Conservation (phyloP, 2,329 filamentous ascomycete genomes). For the Microsporum ferrugineum region DNA sequence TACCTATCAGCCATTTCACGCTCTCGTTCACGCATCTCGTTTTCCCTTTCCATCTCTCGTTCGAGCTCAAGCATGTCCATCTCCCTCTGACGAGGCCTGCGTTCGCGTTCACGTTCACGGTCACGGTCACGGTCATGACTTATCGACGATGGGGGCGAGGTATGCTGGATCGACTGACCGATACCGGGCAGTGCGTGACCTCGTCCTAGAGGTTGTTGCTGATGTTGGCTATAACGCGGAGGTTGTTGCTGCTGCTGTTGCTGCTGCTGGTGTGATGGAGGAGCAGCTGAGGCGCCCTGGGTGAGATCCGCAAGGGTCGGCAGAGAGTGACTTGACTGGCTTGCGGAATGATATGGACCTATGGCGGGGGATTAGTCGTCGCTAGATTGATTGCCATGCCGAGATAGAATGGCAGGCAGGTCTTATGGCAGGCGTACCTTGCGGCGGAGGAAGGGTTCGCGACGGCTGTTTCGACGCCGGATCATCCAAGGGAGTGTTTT, state of each 20-base stretch:
- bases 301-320: slow-evolving; percentile 38
- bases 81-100: slow-evolving; percentile 40
- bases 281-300: slow-evolving; percentile 31
- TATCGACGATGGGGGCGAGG: slow-evolving; percentile 30
- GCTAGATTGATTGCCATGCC: not conserved
- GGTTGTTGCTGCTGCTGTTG: slow-evolving; percentile 23
- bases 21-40: slow-evolving; percentile 41
- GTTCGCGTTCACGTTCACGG: slow-evolving; percentile 32
- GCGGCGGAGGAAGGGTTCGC: slow-evolving; percentile 31
- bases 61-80: slow-evolving; percentile 41
- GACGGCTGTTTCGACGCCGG: slow-evolving; percentile 17
- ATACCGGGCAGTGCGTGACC: slow-evolving; percentile 33
- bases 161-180: slow-evolving; percentile 33
- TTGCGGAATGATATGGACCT: slow-evolving; percentile 33
- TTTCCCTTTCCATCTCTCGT: slow-evolving; percentile 37
- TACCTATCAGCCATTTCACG: slow-evolving; percentile 52
- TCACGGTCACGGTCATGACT: slow-evolving; percentile 40
- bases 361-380: not conserved
- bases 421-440: slow-evolving; percentile 22
- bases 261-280: slow-evolving; percentile 29
- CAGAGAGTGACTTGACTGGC: slow-evolving; percentile 36
- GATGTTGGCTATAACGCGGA: slow-evolving; percentile 34
- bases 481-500: slow-evolving; percentile 31
- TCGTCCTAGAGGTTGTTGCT: slow-evolving; percentile 25
- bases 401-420: slow-evolving; percentile 1